Conservation (phyloP, 805 yeast genomes). For the Yamadazyma philogaea region DNA sequence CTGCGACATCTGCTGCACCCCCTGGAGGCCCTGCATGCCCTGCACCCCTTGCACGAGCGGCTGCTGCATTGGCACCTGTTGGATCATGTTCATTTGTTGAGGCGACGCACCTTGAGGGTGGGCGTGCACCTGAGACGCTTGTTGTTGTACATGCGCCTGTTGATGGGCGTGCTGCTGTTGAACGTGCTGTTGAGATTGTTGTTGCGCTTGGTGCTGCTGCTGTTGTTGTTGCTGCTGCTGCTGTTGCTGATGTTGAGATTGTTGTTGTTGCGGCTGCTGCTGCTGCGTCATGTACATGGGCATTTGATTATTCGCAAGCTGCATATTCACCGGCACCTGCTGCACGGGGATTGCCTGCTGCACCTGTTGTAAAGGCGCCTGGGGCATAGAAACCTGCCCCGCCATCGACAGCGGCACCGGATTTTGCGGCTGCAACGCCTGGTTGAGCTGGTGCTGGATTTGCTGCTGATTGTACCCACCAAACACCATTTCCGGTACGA, state of each 20-base stretch:
- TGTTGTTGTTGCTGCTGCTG: constrained; percentile 16
- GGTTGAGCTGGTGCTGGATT: constrained; percentile 15
- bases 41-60: neutral
- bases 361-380: too few species aligned
- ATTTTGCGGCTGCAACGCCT: constrained; percentile 16
- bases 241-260: constrained; percentile 14
- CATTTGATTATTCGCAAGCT: too few species aligned
- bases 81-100: constrained; percentile 5
- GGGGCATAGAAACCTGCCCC: too few species aligned
- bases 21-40: neutral
- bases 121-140: neutral
- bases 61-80: neutral
- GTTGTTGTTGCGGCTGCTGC: constrained; percentile 3
- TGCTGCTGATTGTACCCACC: constrained; percentile 10
- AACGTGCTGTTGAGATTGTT: constrained; percentile 4
- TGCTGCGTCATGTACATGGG: neutral
- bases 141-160: constrained; percentile 1
- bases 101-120: neutral
- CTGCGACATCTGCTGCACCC: neutral
- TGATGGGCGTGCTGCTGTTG: constrained; percentile 3
- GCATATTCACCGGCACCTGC: too few species aligned
- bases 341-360: too few species aligned
- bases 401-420: constrained; percentile 14
- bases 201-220: constrained; percentile 13
- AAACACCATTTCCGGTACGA: constrained; percentile 10